Evolutionary conservation across 2,329 filamentous ascomycete genomes (phyloP), one percentile per base, ranked within the genome.

Genomic region (Apiospora phragmitis): DNA sequence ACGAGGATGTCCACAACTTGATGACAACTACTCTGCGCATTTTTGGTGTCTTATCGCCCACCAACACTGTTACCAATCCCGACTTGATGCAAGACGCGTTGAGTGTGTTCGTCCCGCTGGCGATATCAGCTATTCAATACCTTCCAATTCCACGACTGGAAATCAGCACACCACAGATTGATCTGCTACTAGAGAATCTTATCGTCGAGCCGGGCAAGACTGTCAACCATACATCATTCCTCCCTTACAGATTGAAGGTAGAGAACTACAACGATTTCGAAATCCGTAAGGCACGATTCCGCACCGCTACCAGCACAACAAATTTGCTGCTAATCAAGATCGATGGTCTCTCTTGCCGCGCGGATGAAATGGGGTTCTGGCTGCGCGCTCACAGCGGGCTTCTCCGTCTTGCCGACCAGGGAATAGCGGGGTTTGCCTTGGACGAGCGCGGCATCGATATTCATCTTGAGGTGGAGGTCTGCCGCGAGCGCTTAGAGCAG

Each of bases 111-210:
- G 85, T 96, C 6, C 95, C 95, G 0, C 83, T 94, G 16, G 77
- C 94, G 4, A 88, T 98, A 70, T 87, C 93, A 74, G 89, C 90
- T 2, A 86, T 98, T 42, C 94, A 98, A 79, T 94, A 94, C 81
- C 84, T 98, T 4, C 95, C 95, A 0, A 96, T 98, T 68, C 95
- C 95, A 0, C 91, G 95, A 5, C 82, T 98, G n/a, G 95, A 98
- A 80, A 85, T 98, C 6, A 92, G 93, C 0, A 92, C 92, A 4
- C 95, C 94, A 0, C 90, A 93, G 43, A 86, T 97, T 69, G 95
- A 98, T 76, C 87, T 98, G 6, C 84, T 98, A 0, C 84, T 98
- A 2, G 95, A 98, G 78, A 98, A 97, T 74, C 85, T 98, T 42
- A 92, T 98, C 71, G 86, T 98, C 42, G 94, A 98, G 78, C 95